Evolutionary conservation across 2,329 filamentous ascomycete species (phyloP), one percentile per base, ranked within the genome.

Genomic region (Esteya vermicola): DNA sequence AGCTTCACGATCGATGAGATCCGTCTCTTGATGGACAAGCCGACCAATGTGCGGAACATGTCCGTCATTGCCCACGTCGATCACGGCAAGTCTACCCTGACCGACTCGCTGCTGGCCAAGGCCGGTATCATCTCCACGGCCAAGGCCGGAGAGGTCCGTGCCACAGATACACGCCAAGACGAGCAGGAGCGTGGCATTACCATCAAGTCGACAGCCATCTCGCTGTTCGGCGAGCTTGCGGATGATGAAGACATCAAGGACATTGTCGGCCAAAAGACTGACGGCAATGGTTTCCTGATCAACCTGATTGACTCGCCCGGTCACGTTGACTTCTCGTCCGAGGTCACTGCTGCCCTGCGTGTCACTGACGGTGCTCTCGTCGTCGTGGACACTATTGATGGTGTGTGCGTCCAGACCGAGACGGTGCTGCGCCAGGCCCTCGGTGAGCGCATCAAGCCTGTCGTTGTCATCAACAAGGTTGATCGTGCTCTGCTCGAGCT

Each of bases 61-160:
- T 95, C 86, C 72, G 91, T 98, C 67, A 96, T 96, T 85, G 91
- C 91, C 67, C 91, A 98, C 75, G 88, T 98, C 80, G 91, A 98
- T 70, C 91, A 98, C 79, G 91, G 91, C 75, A 98, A 98, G 72
- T 98, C 91, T 57, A 98, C 91, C 63, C 78, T 98, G 59, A 95
- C 89, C 79, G 91, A 98, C 72, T 96, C 91, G 57, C 85, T 98
- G 53, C 83, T 98, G 63, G 86, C 93, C 72, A 91, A 93, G 72
- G 89, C 89, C 60, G 91, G 91, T 89, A 98, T 98, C 62, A 95
- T 98, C 64, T 96, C 91, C 56, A 84, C 85, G 56, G 85, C 85
- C 57, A 96, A 96, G 73, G 91, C 91, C 57, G 91, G 91, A 68
- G 85, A 93, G 64, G 79, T 81, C 53, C 82, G 91, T 67, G 93